Conservation (phyloP, 345 rosid genomes). For the Citrus medica region DNA sequence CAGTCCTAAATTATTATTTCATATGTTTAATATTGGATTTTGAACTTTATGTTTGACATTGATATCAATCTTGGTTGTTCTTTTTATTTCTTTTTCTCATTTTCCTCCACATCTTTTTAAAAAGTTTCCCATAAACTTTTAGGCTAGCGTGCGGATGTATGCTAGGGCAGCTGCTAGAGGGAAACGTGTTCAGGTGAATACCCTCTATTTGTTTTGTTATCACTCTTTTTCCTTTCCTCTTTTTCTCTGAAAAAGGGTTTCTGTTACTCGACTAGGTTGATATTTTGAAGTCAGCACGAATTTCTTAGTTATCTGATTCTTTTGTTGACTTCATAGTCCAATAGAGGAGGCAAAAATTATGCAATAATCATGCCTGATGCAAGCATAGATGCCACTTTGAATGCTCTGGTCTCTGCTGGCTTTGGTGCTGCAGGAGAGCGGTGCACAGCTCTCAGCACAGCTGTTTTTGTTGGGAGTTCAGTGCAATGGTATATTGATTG, state of each 20-base stretch:
- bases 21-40: not conserved
- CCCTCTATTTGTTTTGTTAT: not conserved
- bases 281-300: not conserved
- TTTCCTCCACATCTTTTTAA: not conserved
- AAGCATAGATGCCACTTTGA: conserved; percentile 16
- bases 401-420: conserved; percentile 22
- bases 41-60: not conserved
- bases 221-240: not conserved
- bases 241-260: not conserved
- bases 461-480: conserved; percentile 16
- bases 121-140: not conserved
- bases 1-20: not conserved
- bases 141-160: conserved; percentile 24
- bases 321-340: conserved; percentile 14
- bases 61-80: not conserved
- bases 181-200: conserved; percentile 35
- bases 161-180: conserved; percentile 36
- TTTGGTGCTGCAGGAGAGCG: conserved; percentile 19
- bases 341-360: conserved; percentile 20
- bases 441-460: conserved; percentile 14
- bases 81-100: not conserved
- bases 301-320: not conserved
- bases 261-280: not conserved
- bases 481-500: conserved; percentile 11
- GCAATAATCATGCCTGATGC: conserved; percentile 29